A percentile compares a stretch with the other conserved stretches of the same genome.
These are phyloP conservation scores for Phytopythium ostracodes DNA, from an alignment of 352 stramenopile species.

Conservation along the genomic window DNA sequence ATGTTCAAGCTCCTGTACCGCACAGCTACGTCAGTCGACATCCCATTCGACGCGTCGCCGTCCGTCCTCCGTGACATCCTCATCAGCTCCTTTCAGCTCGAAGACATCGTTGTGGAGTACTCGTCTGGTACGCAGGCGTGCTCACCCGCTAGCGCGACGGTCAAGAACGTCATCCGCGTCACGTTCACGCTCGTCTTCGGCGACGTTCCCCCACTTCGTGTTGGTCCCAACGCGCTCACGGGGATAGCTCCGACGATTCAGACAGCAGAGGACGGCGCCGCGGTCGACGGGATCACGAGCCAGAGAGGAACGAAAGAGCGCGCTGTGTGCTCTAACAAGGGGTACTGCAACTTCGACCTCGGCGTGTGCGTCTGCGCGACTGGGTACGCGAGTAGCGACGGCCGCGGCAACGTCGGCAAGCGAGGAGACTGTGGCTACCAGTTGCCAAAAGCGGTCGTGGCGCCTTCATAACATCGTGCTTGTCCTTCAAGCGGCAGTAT, in stretches of 20 bases:
- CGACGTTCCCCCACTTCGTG: constrained; percentile 34
- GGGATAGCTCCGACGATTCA: constrained; percentile 15
- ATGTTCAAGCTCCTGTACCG: constrained; percentile 64
- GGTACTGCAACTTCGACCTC: constrained; percentile 68
- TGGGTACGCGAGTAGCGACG: constrained; percentile 61
- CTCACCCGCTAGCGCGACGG: constrained; percentile 18
- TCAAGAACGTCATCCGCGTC: constrained; percentile 47
- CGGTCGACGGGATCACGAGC: constrained; percentile 31
- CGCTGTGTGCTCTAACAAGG: constrained; percentile 83
- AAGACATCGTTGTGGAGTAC: constrained; percentile 46
- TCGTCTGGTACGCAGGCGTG: constrained; percentile 31
- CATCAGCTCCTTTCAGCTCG: constrained; percentile 37
- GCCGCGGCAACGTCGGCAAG: constrained; percentile 45
- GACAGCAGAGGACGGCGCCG: constrained; percentile 35
- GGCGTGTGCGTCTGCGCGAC: constrained; percentile 45
- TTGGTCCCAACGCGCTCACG: constrained; percentile 30
- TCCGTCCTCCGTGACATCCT: constrained; percentile 53
- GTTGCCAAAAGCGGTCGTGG: constrained; percentile 7
- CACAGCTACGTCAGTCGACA: constrained; percentile 33
- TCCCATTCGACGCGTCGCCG: constrained; percentile 48
- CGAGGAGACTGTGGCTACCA: constrained; percentile 60
- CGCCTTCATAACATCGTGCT: background rate
- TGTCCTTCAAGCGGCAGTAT: background rate
- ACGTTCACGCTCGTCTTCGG: constrained; percentile 52
- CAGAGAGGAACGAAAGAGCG: constrained; percentile 88